Evolutionary conservation across 129 eudicot species (phyloP), one percentile per base, ranked within the genome.

Genomic region (Artemisia annua): DNA sequence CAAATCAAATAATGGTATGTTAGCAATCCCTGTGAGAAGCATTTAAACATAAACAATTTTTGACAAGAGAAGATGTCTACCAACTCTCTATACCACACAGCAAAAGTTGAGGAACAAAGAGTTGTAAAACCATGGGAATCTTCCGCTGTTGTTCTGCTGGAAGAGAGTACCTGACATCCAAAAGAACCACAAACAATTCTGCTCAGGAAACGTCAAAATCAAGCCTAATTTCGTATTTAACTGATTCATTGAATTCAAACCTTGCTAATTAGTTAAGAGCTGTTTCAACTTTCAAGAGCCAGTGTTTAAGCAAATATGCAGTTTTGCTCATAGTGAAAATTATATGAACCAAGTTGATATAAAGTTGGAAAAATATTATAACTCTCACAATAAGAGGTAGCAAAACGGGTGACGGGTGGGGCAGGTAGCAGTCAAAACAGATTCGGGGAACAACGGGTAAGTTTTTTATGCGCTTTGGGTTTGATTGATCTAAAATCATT

Each of bases 81-180:
- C 22, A 20, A 20, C 22, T 20, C 22, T 20, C 22, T 20, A 20
- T 20, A 20, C 22, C 22, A 20, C 22, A 20, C 0, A 20, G 22
- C 22, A 20, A 20, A 20, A 20, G 22, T 20, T 20, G 22, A 20
- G 22, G 22, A 20, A 20, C 22, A 20, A 20, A 20, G 22, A 20
- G 22, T 20, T 1, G 22, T 20, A 20, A 90, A 90, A 69, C 84
- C 82, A 71, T 81, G 83, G 80, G 48, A 69, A 71, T 65, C 77
- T 49, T 62, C 86, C 16, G 20, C 15, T 50, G 80, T 66, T 43
- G 80, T 60, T 85, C 80, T 75, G 72, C 79, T 57, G 28, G 90
- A 73, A 69, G 87, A 48, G 44, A 82, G 74, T 53, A 82, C 92
- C 92, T 89, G 64, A 59, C 63, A 74, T 50, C 71, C 78, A 64